Percentiles rank a stretch among this genome's conserved stretches.
Conservation (phyloP, 768 basidiomycete species). For the Trichaptum fuscoviolaceum region DNA sequence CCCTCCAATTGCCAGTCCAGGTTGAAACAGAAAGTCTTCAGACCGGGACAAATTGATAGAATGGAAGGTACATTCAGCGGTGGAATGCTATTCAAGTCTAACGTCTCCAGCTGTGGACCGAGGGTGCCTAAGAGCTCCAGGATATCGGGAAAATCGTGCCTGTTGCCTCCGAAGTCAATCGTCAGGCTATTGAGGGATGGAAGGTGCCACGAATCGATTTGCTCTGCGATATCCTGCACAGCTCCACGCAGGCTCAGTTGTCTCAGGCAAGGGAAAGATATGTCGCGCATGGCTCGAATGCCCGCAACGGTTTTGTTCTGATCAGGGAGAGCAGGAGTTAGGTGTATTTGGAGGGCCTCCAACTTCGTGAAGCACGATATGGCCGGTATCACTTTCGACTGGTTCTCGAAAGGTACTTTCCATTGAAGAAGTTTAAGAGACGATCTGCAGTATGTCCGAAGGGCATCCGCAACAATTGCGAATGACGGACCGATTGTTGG, state of each 20-base stretch:
- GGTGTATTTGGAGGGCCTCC: conserved; percentile 39
- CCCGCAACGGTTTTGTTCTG: conserved; percentile 34
- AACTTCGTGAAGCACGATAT: conserved; percentile 56
- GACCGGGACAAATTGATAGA: conserved; percentile 57
- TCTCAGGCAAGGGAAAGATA: conserved; percentile 49
- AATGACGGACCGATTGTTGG: conserved; percentile 58
- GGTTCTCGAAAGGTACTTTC: conserved; percentile 47
- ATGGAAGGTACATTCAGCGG: conserved; percentile 51
- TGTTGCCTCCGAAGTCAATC: conserved; percentile 38
- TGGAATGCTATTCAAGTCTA: conserved; percentile 60
- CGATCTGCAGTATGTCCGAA: conserved; percentile 45
- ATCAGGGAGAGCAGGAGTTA: conserved; percentile 33
- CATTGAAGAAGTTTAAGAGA: conserved; percentile 58
- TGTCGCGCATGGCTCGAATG: conserved; percentile 56
- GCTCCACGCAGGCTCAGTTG: conserved; percentile 61
- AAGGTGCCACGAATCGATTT: conserved; percentile 60
- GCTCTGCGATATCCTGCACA: conserved; percentile 62
- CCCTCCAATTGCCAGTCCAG: conserved; percentile 61
- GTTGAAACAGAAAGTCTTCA: conserved; percentile 66
- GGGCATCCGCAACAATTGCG: conserved; percentile 57
- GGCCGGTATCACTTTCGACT: conserved; percentile 69
- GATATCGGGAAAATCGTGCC: conserved; percentile 51
- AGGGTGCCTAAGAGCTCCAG: conserved; percentile 54
- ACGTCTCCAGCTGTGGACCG: conserved; percentile 51
- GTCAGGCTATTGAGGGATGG: conserved; percentile 55